These are phyloP conservation scores for Suillus ampliporus DNA, from an alignment of 768 basidiomycete genomes.

Conservation along the genomic window DNA sequence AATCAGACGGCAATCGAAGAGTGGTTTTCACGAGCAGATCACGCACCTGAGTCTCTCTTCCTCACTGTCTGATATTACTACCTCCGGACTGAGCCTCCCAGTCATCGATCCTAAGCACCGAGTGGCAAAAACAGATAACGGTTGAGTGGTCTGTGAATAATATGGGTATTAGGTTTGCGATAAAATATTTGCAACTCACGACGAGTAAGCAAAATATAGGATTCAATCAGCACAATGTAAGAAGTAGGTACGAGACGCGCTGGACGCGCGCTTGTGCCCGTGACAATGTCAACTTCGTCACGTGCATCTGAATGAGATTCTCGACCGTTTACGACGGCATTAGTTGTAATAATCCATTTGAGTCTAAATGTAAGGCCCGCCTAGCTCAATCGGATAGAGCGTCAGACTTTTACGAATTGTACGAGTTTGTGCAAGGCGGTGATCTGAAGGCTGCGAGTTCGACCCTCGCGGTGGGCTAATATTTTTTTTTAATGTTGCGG, in stretches of 20 bases:
- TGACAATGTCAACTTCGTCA: constrained; percentile 7
- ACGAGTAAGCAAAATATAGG: background rate
- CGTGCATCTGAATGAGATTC: background rate
- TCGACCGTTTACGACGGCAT: no score
- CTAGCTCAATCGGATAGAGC: constrained; percentile 60
- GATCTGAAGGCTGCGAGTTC: constrained; percentile 60
- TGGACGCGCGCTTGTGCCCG: constrained; percentile 10
- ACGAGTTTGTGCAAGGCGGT: constrained; percentile 44
- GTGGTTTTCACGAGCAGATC: constrained; percentile 2
- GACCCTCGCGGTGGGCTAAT: constrained; percentile 67
- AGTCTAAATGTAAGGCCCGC: constrained; percentile 37
- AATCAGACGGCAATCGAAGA: background rate
- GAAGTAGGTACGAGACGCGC: background rate
- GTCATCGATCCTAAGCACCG: background rate
- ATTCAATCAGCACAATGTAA: background rate
- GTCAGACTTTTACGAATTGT: constrained; percentile 57
- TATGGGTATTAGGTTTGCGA: background rate
- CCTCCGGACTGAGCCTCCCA: constrained; percentile 25
- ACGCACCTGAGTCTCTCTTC: constrained; percentile 46
- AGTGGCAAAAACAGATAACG: background rate
- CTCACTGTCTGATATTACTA: constrained; percentile 55
- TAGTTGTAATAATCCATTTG: background rate
- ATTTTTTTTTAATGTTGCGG: no score
- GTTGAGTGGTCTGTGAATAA: background rate
- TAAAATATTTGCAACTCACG: background rate